Conservation (phyloP, 805 yeast genomes). For the Yarrowia divulgata region DNA sequence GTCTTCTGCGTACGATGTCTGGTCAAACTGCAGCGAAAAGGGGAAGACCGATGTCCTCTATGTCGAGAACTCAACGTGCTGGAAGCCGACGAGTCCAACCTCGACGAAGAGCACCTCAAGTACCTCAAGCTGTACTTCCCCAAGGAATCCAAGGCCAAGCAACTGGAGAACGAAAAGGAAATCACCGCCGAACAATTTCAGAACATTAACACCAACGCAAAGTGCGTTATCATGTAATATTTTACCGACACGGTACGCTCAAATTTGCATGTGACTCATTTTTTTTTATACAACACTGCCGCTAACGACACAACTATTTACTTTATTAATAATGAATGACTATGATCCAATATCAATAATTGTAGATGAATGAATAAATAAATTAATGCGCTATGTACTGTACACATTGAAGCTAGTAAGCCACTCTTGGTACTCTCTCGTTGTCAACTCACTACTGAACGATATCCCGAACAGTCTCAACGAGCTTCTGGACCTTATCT, state of each 20-base stretch:
- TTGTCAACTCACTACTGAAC: constrained; percentile 7
- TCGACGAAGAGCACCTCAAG: constrained; percentile 62
- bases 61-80: constrained; percentile 63
- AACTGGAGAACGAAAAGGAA: constrained; percentile 61
- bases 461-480: constrained; percentile 17
- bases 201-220: constrained; percentile 18
- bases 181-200: constrained; percentile 54
- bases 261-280: background rate
- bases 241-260: background rate
- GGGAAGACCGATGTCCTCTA: constrained; percentile 69
- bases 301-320: constrained; percentile 7
- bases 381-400: constrained; percentile 5
- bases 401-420: constrained; percentile 17
- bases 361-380: constrained; percentile 9
- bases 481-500: constrained; percentile 28
- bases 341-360: background rate
- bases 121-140: constrained; percentile 70
- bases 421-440: background rate
- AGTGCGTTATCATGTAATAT: constrained; percentile 38
- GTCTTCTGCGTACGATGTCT: constrained; percentile 76
- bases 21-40: constrained; percentile 67
- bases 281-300: constrained; percentile 7
- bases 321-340: background rate
- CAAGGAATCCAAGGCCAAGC: constrained; percentile 66
- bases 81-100: constrained; percentile 64